A percentile compares a stretch with the other conserved stretches of the same genome.
phyloP scores from a whole-genome alignment of 2,329 filamentous ascomycete species.

The Biscogniauxia mediterranea region DNA sequence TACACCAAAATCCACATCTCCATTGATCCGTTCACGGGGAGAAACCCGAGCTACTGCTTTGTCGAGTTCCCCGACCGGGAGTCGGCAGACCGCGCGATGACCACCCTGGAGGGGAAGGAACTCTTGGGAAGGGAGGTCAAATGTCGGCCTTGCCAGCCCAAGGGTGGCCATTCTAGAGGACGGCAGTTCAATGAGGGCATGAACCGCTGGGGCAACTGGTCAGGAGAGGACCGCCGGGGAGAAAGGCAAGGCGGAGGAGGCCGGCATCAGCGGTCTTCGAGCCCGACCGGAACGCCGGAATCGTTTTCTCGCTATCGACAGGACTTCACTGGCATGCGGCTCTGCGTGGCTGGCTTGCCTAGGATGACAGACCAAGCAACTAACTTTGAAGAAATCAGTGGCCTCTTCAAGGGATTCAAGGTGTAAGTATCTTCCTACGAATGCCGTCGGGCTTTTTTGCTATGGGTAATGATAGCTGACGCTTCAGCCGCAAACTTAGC shows the following conservation, averaged over 20 bases:
- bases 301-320: neutral
- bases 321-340: conserved; percentile 33
- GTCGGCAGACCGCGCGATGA: conserved; percentile 56
- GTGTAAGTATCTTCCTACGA: conserved; percentile 36
- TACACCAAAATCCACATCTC: conserved; percentile 64
- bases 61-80: conserved; percentile 61
- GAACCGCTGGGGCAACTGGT: conserved; percentile 47
- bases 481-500: conserved; percentile 16
- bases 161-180: conserved; percentile 30
- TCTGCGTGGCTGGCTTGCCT: conserved; percentile 52
- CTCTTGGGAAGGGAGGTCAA: conserved; percentile 60
- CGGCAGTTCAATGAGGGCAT: conserved; percentile 29
- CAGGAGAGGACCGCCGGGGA: conserved; percentile 9
- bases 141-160: conserved; percentile 64
- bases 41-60: conserved; percentile 75
- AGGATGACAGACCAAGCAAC: conserved; percentile 48
- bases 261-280: neutral
- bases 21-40: conserved; percentile 63
- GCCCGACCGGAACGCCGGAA: neutral
- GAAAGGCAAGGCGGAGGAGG: conserved; percentile 7
- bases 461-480: neutral
- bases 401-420: conserved; percentile 47
- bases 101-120: conserved; percentile 51
- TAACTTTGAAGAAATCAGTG: conserved; percentile 44
- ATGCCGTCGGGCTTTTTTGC: neutral